phyloP scores from a whole-genome alignment of 805 yeast genomes.

The Spathaspora passalidarum region DNA sequence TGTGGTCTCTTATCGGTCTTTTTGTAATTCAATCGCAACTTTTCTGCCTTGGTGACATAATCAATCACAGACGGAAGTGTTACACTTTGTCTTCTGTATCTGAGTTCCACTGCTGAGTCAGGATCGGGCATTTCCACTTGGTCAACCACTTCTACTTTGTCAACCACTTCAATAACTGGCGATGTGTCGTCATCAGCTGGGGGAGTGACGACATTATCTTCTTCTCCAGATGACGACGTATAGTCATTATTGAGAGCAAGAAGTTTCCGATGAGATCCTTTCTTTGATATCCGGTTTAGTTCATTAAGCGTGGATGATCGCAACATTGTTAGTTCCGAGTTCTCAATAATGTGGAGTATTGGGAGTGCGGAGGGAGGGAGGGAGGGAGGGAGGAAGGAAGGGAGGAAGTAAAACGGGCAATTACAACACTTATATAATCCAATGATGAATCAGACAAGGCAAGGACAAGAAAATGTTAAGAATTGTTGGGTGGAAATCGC shows the following conservation, averaged over 20 bases:
- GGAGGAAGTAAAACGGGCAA: too few species aligned
- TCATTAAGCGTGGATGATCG: constrained; percentile 7
- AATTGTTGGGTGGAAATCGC: too few species aligned
- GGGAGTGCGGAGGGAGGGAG: not conserved
- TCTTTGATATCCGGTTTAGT: constrained; percentile 13
- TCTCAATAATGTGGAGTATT: not conserved
- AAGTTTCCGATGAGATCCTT: constrained; percentile 17
- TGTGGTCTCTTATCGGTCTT: constrained; percentile 3
- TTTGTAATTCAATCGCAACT: constrained; percentile 6
- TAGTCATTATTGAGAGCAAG: constrained; percentile 18
- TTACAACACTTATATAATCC: not conserved
- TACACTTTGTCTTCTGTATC: not conserved
- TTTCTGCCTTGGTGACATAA: constrained; percentile 5
- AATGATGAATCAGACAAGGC: not conserved
- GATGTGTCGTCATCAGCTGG: not conserved
- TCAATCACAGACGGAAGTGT: constrained; percentile 4
- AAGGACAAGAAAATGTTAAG: too few species aligned
- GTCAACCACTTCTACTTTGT: not conserved
- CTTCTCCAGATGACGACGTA: constrained; percentile 6
- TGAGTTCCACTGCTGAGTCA: not conserved
- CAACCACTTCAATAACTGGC: not conserved
- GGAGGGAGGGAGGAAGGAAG: not conserved
- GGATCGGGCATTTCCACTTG: not conserved
- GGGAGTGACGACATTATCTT: not conserved
- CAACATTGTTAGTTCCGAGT: too few species aligned